A percentile compares a stretch with the other conserved stretches of the same genome.
These are phyloP conservation scores for Farysia itapuensis DNA, from an alignment of 1,284 basidiomycete genomes.

Conservation along the genomic window DNA sequence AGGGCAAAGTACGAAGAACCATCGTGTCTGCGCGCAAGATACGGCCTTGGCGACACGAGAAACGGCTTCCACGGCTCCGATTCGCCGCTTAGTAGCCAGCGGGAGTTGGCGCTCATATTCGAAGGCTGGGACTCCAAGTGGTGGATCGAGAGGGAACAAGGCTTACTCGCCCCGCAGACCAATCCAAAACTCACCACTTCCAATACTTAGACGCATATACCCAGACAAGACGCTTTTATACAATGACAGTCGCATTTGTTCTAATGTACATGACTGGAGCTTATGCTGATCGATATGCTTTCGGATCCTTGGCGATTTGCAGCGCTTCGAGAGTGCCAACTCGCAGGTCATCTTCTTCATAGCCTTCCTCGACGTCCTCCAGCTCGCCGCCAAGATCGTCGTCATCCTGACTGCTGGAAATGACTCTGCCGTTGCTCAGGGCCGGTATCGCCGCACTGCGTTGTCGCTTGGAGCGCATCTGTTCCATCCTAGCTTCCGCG, in stretches of 20 bases:
- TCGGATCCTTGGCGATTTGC: slow-evolving; percentile 50
- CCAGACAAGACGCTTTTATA: no score
- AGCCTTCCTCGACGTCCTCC: slow-evolving; percentile 26
- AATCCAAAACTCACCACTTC: no score
- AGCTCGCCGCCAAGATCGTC: slow-evolving; percentile 55
- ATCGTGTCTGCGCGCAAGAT: slow-evolving; percentile 32
- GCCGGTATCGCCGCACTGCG: slow-evolving; percentile 9
- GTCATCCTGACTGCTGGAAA: slow-evolving; percentile 60
- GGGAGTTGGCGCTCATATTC: slow-evolving; percentile 42
- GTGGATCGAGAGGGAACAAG: slow-evolving; percentile 35
- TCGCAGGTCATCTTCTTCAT: slow-evolving; percentile 32
- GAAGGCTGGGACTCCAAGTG: slow-evolving; percentile 43
- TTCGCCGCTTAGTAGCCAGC: slow-evolving; percentile 10
- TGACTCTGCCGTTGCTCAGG: slow-evolving; percentile 14
- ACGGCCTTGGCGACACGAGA: slow-evolving; percentile 53
- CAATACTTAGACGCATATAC: no score
- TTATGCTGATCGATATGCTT: slow-evolving; percentile 42
- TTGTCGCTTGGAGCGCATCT: slow-evolving; percentile 27
- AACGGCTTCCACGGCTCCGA: slow-evolving; percentile 57
- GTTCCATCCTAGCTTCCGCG: slow-evolving; percentile 21
- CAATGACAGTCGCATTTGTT: no score
- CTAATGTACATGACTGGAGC: no score
- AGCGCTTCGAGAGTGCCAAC: slow-evolving; percentile 40
- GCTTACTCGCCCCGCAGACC: slow-evolving; percentile 6
- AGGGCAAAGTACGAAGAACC: slow-evolving; percentile 43